Base-by-base conservation (phyloP, 2,329 filamentous ascomycete genomes). In the Chalaropsis thielavioides region DNA sequence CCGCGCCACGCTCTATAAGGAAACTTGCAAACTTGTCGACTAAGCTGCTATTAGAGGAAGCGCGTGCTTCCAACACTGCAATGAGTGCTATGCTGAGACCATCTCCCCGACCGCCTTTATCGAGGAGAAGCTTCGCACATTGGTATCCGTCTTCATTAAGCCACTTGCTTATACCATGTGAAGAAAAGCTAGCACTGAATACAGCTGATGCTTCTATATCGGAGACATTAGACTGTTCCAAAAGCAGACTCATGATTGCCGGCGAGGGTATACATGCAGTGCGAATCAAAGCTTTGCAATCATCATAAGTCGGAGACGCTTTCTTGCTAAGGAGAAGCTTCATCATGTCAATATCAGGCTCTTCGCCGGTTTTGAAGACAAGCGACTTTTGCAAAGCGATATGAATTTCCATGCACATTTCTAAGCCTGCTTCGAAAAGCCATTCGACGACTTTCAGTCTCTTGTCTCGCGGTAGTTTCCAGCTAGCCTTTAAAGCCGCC, bases 401-500 rank as follows among this genome's bases (percentile, higher is more conserved):
- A 68, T 84, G 76, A 0, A 84, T 71, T 17, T 81, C 78, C n/a
- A 79, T 78, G 0, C 75, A 76, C 0, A 75, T 73, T 0, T 75
- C 72, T 61, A 83, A 73, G 0, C 80, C 81, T 1, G 80, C 81
- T 24, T 76, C 75, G 66, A 84, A 78, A 3, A 84, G 73, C 74
- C 79, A 79, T 15, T 75, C 71, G 35, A 81, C 73, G 15, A 83
- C 74, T 6, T 75, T 75, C 66, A 78, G 78, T 24, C 82, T 75
- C 7, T 74, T 77, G 19, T 80, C 79, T 24, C 74, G 74, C 58
- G 74, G 77, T 11, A 84, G 72, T 51, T 76, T 78, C 78, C 80
- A 81, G 67, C 76, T 79, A 0, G 80, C 78, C 68, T 82, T 79
- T n/a, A 84, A 73, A 0, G 80, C 78, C 8, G 77, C 74, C 2